Evolutionary conservation across 768 basidiomycete genomes (phyloP).

Genomic region (Hypholoma sublateritium): DNA sequence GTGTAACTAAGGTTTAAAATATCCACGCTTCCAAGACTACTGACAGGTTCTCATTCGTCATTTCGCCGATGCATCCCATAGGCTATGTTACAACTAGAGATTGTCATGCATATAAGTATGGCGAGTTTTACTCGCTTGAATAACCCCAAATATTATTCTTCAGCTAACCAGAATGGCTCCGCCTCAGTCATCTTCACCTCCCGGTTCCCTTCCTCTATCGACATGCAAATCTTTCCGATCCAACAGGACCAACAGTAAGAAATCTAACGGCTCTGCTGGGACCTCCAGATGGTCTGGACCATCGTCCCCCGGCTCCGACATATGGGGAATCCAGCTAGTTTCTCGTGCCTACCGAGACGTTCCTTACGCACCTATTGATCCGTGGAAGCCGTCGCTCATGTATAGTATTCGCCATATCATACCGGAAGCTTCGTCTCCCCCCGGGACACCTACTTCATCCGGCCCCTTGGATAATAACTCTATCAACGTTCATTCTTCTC

Average conservation of each 20-base stretch:
- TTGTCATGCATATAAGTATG: too few species aligned
- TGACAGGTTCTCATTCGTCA: too few species aligned
- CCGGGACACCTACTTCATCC: neutral
- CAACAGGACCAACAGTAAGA: neutral
- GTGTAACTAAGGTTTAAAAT: neutral
- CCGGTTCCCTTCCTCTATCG: neutral
- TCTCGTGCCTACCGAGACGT: conserved; percentile 4
- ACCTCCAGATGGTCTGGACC: neutral
- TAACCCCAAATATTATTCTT: too few species aligned
- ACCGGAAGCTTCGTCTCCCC: neutral
- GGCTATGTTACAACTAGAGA: too few species aligned
- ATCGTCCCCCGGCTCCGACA: neutral
- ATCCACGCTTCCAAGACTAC: neutral
- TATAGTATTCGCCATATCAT: conserved; percentile 10
- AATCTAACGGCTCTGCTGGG: neutral
- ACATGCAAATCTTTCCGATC: neutral
- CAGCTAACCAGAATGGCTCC: too few species aligned
- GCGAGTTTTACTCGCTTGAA: too few species aligned
- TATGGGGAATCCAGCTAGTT: neutral
- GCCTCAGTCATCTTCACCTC: neutral
- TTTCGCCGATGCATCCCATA: too few species aligned
- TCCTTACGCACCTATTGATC: conserved; percentile 9
- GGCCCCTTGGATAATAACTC: neutral
- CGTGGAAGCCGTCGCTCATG: conserved; percentile 10
- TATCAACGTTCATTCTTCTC: neutral